A percentile compares a stretch with the other conserved stretches of the same genome.
Conservation (phyloP, 768 basidiomycete species). For the Rhizopogon vinicolor region DNA sequence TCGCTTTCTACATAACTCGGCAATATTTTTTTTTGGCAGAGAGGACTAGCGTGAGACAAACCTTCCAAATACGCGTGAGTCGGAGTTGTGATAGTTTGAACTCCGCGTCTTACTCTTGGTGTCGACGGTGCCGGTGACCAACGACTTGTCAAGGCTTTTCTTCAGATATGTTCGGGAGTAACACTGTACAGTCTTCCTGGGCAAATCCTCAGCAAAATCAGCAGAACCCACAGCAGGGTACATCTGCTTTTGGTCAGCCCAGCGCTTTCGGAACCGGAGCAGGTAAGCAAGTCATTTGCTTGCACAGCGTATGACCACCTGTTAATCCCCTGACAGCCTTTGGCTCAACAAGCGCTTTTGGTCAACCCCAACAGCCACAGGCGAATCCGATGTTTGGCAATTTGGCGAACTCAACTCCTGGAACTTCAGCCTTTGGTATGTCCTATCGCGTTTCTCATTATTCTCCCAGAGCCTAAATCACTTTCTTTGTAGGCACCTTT, state of each 20-base stretch:
- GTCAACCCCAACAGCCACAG: slow-evolving; percentile 57
- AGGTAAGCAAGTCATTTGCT: slow-evolving; percentile 31
- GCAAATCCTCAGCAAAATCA: slow-evolving; percentile 61
- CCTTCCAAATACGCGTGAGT: slow-evolving; percentile 16
- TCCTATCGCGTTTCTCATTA: slow-evolving; percentile 6
- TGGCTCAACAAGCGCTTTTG: slow-evolving; percentile 52
- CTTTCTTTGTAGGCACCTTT: slow-evolving; percentile 31
- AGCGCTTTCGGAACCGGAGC: slow-evolving; percentile 56
- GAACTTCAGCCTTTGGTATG: slow-evolving; percentile 34
- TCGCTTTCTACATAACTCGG: not conserved
- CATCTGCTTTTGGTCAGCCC: slow-evolving; percentile 68
- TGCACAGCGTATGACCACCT: slow-evolving; percentile 19
- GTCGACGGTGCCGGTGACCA: slow-evolving; percentile 12
- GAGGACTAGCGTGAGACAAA: slow-evolving; percentile 17
- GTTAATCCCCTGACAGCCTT: slow-evolving; percentile 39
- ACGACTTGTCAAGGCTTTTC: slow-evolving; percentile 19
- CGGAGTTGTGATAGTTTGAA: slow-evolving; percentile 14
- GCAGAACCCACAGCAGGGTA: slow-evolving; percentile 49
- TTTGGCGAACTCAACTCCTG: slow-evolving; percentile 32
- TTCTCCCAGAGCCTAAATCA: slow-evolving; percentile 4
- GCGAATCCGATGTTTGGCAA: slow-evolving; percentile 83
- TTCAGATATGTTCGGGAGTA: slow-evolving; percentile 56
- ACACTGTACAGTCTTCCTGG: slow-evolving; percentile 58
- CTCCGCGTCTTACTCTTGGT: slow-evolving; percentile 15
- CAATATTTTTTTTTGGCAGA: slow-evolving; percentile 9